Evolutionary conservation across 805 yeast genomes (phyloP), one percentile per base, ranked within the genome.

Genomic region (Lipomyces anomalus): DNA sequence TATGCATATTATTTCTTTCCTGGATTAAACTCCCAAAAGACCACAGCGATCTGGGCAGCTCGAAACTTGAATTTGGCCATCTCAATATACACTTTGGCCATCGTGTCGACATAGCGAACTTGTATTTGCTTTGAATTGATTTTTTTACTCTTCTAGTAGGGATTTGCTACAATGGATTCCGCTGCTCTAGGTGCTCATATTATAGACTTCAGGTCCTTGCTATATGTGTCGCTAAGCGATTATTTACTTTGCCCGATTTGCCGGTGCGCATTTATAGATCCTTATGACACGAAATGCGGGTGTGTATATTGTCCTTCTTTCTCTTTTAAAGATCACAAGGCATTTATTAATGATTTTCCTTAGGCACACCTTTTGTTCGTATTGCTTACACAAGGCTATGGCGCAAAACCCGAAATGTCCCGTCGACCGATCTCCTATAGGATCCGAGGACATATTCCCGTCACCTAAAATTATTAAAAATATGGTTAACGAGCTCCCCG

Each of bases 281-380:
- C 88, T 1, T 66, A 72, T 50, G 74, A 80, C 4, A 82, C 87
- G 1, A 60, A 69, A 1, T 81, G 88, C 63, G 83, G 84, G 53
- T 49, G 35, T 11, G 53, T 48, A 4, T 17, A 6, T 40, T 4
- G 17, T 22, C 20, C 11, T 28, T 42, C 42, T 29, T 16, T 23
- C 26, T 3, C 4, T 11, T 34, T 9, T 24, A n/a, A n/a, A n/a
- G n/a, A n/a, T n/a, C n/a, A n/a, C n/a, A n/a, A n/a, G n/a, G n/a
- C n/a, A n/a, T n/a, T n/a, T n/a, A n/a, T n/a, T n/a, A n/a, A n/a
- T n/a, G 30, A 13, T 13, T 26, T 9, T 9, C 30, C 11, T 16
- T 13, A 50, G 53, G 1, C 87, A 81, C 57, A 78, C 83, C 0
- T 81, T 80, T 55, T 81, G 88, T 61, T 67, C 68, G 44, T 67